Conservation (phyloP, 2,329 filamentous ascomycete genomes). For the Penicillium sp. region DNA sequence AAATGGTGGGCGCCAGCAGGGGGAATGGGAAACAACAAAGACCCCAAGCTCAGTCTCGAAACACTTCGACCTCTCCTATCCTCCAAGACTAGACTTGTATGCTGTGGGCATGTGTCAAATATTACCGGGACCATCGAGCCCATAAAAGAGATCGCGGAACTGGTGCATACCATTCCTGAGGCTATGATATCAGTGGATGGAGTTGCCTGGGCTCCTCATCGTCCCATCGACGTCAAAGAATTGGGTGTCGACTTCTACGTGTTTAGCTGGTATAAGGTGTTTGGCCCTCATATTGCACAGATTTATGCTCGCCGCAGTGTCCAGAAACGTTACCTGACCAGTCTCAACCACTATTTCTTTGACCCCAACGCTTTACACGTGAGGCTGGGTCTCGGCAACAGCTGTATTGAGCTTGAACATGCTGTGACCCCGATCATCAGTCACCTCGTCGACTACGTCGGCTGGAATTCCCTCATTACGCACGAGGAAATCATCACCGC, state of each 20-base stretch:
- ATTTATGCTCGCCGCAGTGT: constrained; percentile 46
- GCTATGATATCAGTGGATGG: constrained; percentile 72
- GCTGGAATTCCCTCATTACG: no score
- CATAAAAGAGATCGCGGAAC: constrained; percentile 35
- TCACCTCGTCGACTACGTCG: no score
- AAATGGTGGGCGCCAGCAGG: constrained; percentile 64
- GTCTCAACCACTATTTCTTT: no score
- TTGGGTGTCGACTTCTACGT: constrained; percentile 72
- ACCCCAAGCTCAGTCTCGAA: constrained; percentile 52
- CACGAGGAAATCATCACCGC: no score
- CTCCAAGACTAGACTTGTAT: constrained; percentile 66
- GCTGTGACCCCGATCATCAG: no score
- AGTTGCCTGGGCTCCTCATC: constrained; percentile 74
- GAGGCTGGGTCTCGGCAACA: no score
- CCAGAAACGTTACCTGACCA: no score
- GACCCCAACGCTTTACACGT: no score
- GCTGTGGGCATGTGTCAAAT: constrained; percentile 73
- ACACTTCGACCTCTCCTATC: constrained; percentile 62
- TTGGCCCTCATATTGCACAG: constrained; percentile 72
- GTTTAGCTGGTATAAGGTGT: constrained; percentile 72
- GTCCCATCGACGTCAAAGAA: constrained; percentile 66
- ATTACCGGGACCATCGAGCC: constrained; percentile 69
- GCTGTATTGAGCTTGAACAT: no score
- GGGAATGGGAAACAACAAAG: constrained; percentile 32
- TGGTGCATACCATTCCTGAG: constrained; percentile 33